A percentile compares a stretch with the other conserved stretches of the same genome.
phyloP scores from a whole-genome alignment of 257 asterid species.

The Leptodermis oblonga region DNA sequence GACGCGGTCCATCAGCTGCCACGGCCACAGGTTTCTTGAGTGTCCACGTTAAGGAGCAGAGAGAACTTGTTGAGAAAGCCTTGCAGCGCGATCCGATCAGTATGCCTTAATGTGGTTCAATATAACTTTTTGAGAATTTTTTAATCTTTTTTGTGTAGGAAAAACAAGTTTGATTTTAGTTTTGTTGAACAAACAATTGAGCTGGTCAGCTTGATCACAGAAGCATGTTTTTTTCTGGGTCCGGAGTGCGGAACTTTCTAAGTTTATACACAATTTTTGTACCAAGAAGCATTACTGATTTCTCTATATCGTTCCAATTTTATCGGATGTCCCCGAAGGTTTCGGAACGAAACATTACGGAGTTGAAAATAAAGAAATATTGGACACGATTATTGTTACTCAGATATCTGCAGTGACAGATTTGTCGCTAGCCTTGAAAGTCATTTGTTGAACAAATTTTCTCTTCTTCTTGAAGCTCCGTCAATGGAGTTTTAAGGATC shows the following conservation, averaged over 20 bases:
- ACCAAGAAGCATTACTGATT: too few species aligned
- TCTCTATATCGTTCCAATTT: too few species aligned
- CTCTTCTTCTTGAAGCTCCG: too few species aligned
- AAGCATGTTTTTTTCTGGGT: neutral
- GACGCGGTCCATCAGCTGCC: slow-evolving; percentile 92
- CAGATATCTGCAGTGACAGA: too few species aligned
- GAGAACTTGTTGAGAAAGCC: slow-evolving; percentile 63
- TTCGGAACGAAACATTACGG: too few species aligned
- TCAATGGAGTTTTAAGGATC: too few species aligned
- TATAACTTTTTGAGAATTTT: neutral
- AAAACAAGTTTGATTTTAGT: neutral
- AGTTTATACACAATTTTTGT: too few species aligned
- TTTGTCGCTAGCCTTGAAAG: too few species aligned
- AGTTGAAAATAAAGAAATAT: neutral
- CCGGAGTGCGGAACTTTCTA: neutral
- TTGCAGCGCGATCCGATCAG: slow-evolving; percentile 60
- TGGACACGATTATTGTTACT: neutral
- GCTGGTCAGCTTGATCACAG: neutral
- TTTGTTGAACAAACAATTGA: neutral
- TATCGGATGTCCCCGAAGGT: too few species aligned
- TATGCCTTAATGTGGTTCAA: neutral
- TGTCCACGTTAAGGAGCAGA: slow-evolving; percentile 71
- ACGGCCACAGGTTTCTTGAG: slow-evolving; percentile 84
- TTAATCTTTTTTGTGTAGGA: neutral
- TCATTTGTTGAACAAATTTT: too few species aligned